phyloP scores from a whole-genome alignment of 129 eudicot species.

The Oenanthe sinensis region DNA sequence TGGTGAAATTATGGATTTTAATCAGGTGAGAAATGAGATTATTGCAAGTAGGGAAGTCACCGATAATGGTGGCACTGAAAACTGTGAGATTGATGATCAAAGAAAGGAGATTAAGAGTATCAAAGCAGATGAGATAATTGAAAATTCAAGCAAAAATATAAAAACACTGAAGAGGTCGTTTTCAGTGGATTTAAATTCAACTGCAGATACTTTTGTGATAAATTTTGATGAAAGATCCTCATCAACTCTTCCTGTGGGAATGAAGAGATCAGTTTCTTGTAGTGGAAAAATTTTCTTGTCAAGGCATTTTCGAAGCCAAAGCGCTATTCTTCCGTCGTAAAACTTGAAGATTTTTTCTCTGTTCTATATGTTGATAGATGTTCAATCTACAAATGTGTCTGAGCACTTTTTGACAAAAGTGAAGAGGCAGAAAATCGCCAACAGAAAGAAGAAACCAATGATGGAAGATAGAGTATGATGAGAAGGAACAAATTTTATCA shows the following conservation, averaged over 20 bases:
- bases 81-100: constrained; percentile 2
- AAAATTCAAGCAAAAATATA: not conserved
- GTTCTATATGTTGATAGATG: no score
- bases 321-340: constrained; percentile 9
- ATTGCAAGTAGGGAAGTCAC: constrained; percentile 13
- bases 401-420: no score
- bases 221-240: not conserved
- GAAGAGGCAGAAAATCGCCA: no score
- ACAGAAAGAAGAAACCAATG: no score
- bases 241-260: constrained; percentile 10
- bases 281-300: constrained; percentile 28
- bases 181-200: constrained; percentile 35
- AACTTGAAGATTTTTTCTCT: not conserved
- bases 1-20: not conserved
- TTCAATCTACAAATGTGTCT: no score
- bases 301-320: constrained; percentile 12
- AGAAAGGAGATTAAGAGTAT: constrained; percentile 6
- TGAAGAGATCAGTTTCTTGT: constrained; percentile 40
- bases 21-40: constrained; percentile 9
- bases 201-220: not conserved
- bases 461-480: no score
- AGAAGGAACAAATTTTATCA: no score
- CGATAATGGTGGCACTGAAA: constrained; percentile 8
- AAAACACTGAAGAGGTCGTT: constrained; percentile 21
- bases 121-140: not conserved